Percentiles rank a stretch among this genome's conserved stretches.
phyloP scores from a whole-genome alignment of 1,284 basidiomycete genomes.

The Puccinia coronata region DNA sequence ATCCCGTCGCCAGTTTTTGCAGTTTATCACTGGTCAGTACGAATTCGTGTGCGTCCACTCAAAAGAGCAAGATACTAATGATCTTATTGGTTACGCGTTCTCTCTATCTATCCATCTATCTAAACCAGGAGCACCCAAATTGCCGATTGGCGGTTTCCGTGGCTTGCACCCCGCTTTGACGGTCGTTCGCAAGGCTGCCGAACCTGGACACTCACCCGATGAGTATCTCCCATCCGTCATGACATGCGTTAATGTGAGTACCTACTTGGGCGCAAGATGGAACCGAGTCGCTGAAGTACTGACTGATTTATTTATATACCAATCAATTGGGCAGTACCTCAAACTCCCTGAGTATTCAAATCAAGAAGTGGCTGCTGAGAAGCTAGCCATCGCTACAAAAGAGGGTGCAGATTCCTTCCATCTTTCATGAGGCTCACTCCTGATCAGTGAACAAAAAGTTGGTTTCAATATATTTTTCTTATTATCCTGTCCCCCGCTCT shows the following conservation, averaged over 20 bases:
- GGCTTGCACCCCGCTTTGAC: constrained; percentile 91
- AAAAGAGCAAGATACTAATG: background rate
- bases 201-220: constrained; percentile 82
- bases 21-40: constrained; percentile 93
- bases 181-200: constrained; percentile 94
- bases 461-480: background rate
- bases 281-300: background rate
- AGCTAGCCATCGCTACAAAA: constrained; percentile 75
- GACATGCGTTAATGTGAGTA: constrained; percentile 83
- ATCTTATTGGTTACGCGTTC: background rate
- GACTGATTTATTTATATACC: background rate
- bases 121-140: constrained; percentile 54
- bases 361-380: constrained; percentile 75
- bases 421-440: constrained; percentile 67
- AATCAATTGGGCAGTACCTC: constrained; percentile 64
- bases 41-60: background rate
- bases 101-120: background rate
- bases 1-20: constrained; percentile 81
- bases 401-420: constrained; percentile 95
- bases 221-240: constrained; percentile 96
- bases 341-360: constrained; percentile 91
- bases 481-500: background rate
- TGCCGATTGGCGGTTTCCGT: constrained; percentile 86
- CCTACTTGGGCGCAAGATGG: too few relatives aligned
- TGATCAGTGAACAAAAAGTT: background rate